phyloP scores from a whole-genome alignment of 352 stramenopile species.

The Peronospora farinosa region DNA sequence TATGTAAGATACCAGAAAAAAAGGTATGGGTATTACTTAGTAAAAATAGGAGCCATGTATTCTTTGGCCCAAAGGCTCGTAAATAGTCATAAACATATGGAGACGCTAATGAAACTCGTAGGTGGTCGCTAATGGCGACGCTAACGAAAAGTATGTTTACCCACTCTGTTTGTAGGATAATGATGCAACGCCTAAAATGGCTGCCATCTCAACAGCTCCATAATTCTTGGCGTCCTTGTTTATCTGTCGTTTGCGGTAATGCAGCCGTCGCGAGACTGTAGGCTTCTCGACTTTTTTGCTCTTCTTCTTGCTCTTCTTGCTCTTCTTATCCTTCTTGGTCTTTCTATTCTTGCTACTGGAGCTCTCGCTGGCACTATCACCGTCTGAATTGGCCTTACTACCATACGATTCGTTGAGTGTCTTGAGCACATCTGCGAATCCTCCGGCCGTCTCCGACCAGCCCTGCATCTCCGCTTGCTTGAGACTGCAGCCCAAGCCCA shows the following conservation, averaged over 20 bases:
- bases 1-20: too few relatives aligned
- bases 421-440: slow-evolving; percentile 83
- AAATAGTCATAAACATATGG: slow-evolving; percentile 14
- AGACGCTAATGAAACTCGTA: too few relatives aligned
- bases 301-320: slow-evolving; percentile 63
- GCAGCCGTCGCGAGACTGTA: slow-evolving; percentile 56
- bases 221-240: slow-evolving; percentile 88
- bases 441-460: slow-evolving; percentile 71
- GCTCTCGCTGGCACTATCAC: slow-evolving; percentile 24
- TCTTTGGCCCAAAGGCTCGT: too few relatives aligned
- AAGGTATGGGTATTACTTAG: too few relatives aligned
- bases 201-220: slow-evolving; percentile 74
- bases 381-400: slow-evolving; percentile 33
- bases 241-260: slow-evolving; percentile 73
- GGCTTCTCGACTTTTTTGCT: slow-evolving; percentile 25
- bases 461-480: slow-evolving; percentile 85
- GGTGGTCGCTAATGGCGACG: not conserved
- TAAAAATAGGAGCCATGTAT: too few relatives aligned
- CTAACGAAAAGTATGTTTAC: slow-evolving; percentile 8
- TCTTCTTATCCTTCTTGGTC: slow-evolving; percentile 50
- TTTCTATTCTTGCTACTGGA: slow-evolving; percentile 18
- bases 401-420: slow-evolving; percentile 81
- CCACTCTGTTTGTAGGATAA: slow-evolving; percentile 26
- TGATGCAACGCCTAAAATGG: slow-evolving; percentile 75
- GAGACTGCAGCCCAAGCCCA: slow-evolving; percentile 89